Evolutionary conservation across 2,329 filamentous ascomycete species (phyloP), one percentile per base, ranked within the genome.

Genomic region (Orbilia ellipsospora): DNA sequence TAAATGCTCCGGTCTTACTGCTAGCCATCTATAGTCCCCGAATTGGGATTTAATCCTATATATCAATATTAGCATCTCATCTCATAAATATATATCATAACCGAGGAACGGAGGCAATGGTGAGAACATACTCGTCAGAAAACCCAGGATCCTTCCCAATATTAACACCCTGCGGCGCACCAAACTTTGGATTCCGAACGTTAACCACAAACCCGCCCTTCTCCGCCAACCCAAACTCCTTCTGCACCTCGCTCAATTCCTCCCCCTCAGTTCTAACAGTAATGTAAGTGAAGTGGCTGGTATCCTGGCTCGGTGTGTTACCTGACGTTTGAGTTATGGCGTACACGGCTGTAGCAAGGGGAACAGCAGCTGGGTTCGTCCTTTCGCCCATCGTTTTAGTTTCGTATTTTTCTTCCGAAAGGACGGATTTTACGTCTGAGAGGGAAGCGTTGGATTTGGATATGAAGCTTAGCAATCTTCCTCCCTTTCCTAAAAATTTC

Each of bases 261-360:
- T 56, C 44, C 73, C 75, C 26, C 61, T 64, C 0, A n/a, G 74
- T 69, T 18, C 73, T 61, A 2, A 86, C 83, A 0, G 93, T 92
- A 28, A 94, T 86, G 80, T 97, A 97, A 0, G 87, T 91, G 7
- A 97, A 84, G 79, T 96, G 93, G 1, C 89, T 92, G 45, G 76
- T 88, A 0, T 89, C 85, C 0, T 88, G 89, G 0, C 90, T 92
- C 1, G 55, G 92, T 1, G 89, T 92, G 36, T 77, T 88, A 0
- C 89, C 85, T 0, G 88, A 89, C 0, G 90, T 92, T 2, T 87
- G 88, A 0, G 90, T 92, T 62, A 97, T 89, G 0, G 90, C 90
- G 79, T 97, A 97, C 0, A 96, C 88, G 0, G 93, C 94, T 81
- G 96, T 93, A 0, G 89, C 93, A n/a, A 93, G 85, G 0, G 92